Evolutionary conservation across 2,329 filamentous ascomycete species (phyloP), one percentile per base, ranked within the genome.

Genomic region (Aspergillus pseudoterreus): DNA sequence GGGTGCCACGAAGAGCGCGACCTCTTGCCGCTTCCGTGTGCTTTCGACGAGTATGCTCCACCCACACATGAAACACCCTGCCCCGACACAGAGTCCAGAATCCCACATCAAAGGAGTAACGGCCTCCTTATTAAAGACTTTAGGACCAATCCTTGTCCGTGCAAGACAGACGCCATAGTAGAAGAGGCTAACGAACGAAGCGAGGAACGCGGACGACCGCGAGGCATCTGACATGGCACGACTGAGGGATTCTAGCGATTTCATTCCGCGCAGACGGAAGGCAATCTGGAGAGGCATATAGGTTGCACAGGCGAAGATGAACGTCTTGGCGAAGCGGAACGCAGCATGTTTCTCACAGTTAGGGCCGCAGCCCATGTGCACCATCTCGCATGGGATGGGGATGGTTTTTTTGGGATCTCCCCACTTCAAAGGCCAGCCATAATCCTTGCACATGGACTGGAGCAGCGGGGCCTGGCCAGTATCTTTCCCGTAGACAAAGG

Each of bases 81-180:
- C 72, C 6, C 82, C 82, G 9, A 95, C 82, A 61, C 88, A 92
- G 9, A 90, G 64, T 12, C 76, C 76, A 32, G 74, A 74, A 62
- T 82, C 80, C 78, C 78, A 82, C 76, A 79, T 80, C 65, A 77
- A 70, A 5, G 79, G 78, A 27, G 76, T 78, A 21, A 80, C 64
- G 1, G 68, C 68, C 53, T 82, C 78, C 15, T 66, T 74, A n/a
- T 82, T 80, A 21, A 92, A 73, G 11, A 92, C 19, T 32, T 67
- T 80, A 0, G 90, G 90, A 0, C 90, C 90, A 6, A 94, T 54
- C 27, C 88, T 80, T 1, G 85, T 91, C 42, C 90, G 82, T 5
- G 83, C 78, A 0, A 95, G 81, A 65, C 90, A 95, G 3, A 95
- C 87, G 24, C 87, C 85, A 66, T 95, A 95, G 74, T 92, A 95